Base-by-base conservation (phyloP, 495 filamentous ascomycete genomes). In the Aspergillus sparsus region DNA sequence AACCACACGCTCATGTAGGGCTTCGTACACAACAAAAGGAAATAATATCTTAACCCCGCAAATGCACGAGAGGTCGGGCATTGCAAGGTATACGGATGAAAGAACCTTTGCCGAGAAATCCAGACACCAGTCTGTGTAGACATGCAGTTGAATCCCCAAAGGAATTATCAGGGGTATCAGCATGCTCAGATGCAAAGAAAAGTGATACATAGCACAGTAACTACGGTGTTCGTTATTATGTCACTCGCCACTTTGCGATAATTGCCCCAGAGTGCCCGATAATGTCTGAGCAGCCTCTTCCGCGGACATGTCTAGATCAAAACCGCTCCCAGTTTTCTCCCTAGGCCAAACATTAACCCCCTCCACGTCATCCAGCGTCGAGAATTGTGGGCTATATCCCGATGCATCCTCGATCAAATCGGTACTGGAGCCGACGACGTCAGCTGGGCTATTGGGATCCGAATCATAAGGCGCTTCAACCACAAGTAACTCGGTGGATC, bases 381-480 rank as follows among this genome's bases (percentile, higher is more conserved):
- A 27, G 21, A 27, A 27, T 27, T 27, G 21, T 27, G 21, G 21
- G 21, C 21, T 27, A 27, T 27, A 27, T 27, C 21, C 21, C 3
- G 21, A 27, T 27, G 21, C 21, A 3, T 27, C 21, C 55, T 13
- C 35, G 32, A 53, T 31, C 39, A 61, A 42, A 10, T 31, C 32
- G 7, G 47, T 57, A 10, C 68, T 64, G 7, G 65, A 57, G 11
- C 70, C 60, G 7, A 71, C 60, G 7, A 71, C 16, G 15, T 77
- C 71, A 7, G 68, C 71, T 2, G 82, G 82, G 55, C 80, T 82
- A 35, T 77, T 72, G 7, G 82, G 78, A n/a, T 71, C 71, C 10
- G 79, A 83, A 46, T 83, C 80, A 8, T 68, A 63, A n/a, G 79
- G 82, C 9, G 81, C 80, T 60, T 80, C 69, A 9, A 85, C 77